phyloP scores from a whole-genome alignment of 2,329 filamentous ascomycete genomes.

The Chalaropsis thielavioides region DNA sequence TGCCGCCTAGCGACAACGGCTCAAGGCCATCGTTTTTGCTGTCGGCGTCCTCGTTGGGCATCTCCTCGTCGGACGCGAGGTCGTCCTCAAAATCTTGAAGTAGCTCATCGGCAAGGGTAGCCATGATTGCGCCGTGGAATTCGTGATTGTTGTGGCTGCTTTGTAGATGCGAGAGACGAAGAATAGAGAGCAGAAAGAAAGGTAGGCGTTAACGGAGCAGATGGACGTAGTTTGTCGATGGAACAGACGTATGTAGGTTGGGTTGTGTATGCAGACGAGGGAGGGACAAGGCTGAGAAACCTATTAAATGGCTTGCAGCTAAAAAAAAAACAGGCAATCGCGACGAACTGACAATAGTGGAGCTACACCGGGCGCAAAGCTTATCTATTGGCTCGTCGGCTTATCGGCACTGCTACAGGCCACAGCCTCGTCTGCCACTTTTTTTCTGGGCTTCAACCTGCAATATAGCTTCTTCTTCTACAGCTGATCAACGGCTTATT shows the following conservation, averaged over 20 bases:
- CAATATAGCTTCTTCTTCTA: background rate
- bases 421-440: conserved; percentile 14
- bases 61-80: conserved; percentile 41
- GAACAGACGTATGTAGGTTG: background rate
- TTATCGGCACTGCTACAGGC: conserved; percentile 8
- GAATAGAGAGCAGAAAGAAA: too few relatives aligned
- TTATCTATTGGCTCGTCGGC: conserved; percentile 13
- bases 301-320: conserved; percentile 11
- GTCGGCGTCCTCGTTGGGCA: conserved; percentile 37
- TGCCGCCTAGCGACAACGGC: background rate
- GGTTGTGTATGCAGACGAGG: background rate
- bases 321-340: conserved; percentile 4
- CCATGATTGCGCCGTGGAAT: conserved; percentile 40
- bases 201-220: too few relatives aligned
- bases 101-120: conserved; percentile 82
- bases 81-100: conserved; percentile 75
- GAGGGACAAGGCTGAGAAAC: conserved; percentile 9
- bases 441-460: background rate
- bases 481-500: background rate
- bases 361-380: background rate
- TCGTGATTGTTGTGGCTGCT: too few relatives aligned
- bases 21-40: conserved; percentile 26
- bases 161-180: too few relatives aligned
- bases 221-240: background rate
- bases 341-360: background rate